A percentile compares a stretch with the other conserved stretches of the same genome.
Conservation (phyloP, 2,329 filamentous ascomycete genomes). For the Botrytis porri region DNA sequence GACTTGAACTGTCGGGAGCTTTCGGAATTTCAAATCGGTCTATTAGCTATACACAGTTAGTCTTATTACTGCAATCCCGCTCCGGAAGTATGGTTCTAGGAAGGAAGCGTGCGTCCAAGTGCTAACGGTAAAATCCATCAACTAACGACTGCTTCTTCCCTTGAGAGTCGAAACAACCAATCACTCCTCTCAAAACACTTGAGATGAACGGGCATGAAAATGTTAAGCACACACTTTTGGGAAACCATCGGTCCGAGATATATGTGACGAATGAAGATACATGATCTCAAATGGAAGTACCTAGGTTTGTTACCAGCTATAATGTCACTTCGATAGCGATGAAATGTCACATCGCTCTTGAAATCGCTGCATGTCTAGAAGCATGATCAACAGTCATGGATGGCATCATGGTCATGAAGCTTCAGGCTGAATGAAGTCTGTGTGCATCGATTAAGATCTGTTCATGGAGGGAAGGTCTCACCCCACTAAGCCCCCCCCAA, state of each 20-base stretch:
- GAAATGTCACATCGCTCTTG: constrained; percentile 6
- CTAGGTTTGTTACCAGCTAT: not conserved
- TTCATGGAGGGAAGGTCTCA: not conserved
- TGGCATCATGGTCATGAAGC: constrained; percentile 14
- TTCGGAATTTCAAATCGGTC: constrained; percentile 8
- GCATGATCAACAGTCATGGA: constrained; percentile 1
- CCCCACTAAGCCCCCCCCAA: not conserved
- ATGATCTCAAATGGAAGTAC: constrained; percentile 7
- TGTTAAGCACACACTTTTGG: not conserved
- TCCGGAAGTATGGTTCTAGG: constrained; percentile 17
- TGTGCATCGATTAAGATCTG: constrained; percentile 6
- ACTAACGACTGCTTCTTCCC: not conserved
- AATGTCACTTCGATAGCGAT: not conserved
- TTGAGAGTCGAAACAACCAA: constrained; percentile 8
- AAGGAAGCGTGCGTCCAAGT: not conserved
- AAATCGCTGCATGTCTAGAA: constrained; percentile 2
- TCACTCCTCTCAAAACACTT: not conserved
- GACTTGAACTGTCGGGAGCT: constrained; percentile 7
- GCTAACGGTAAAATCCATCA: constrained; percentile 9
- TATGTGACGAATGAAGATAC: constrained; percentile 11
- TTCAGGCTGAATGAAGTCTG: constrained; percentile 20
- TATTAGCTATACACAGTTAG: constrained; percentile 10
- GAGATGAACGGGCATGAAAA: not conserved
- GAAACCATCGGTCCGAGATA: constrained; percentile 17
- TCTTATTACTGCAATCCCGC: not conserved